A percentile compares a stretch with the other conserved stretches of the same genome.
These are phyloP conservation scores for Trifolium dubium DNA, from an alignment of 306 rosid species.

Conservation along the genomic window DNA sequence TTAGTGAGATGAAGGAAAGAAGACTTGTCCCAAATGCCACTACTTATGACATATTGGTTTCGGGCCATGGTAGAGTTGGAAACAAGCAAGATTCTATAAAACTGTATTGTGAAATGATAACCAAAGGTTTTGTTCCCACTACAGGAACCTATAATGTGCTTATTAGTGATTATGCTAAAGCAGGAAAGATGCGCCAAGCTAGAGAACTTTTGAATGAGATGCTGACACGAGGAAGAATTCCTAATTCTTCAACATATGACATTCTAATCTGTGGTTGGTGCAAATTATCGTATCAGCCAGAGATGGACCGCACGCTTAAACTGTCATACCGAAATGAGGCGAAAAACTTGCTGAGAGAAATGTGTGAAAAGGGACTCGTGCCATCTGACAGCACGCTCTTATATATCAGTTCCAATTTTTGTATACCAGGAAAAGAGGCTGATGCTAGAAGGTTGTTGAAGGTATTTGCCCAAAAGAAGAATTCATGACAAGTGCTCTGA, in stretches of 20 bases:
- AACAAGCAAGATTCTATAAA: conserved; percentile 67
- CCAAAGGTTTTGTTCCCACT: conserved; percentile 75
- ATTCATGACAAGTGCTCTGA: conserved; percentile 45
- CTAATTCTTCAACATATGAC: conserved; percentile 85
- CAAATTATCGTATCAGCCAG: conserved; percentile 64
- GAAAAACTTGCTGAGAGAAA: conserved; percentile 67
- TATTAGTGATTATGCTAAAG: conserved; percentile 74
- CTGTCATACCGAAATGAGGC: conserved; percentile 71
- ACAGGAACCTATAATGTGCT: conserved; percentile 81
- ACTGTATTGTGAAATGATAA: conserved; percentile 86
- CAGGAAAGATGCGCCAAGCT: conserved; percentile 88
- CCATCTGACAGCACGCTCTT: conserved; percentile 69
- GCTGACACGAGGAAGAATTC: conserved; percentile 68
- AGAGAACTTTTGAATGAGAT: conserved; percentile 88
- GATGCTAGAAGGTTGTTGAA: conserved; percentile 72
- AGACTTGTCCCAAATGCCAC: conserved; percentile 71
- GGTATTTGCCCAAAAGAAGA: conserved; percentile 54
- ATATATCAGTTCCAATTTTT: conserved; percentile 66
- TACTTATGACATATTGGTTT: conserved; percentile 74
- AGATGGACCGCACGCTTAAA: conserved; percentile 59
- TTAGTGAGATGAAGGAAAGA: conserved; percentile 68
- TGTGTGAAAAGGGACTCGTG: conserved; percentile 71
- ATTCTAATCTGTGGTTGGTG: conserved; percentile 86
- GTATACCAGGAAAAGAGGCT: conserved; percentile 68
- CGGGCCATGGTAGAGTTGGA: conserved; percentile 78